These are phyloP conservation scores for Beauveria bassiana DNA, from an alignment of 2,329 filamentous ascomycete genomes.

Conservation along the genomic window DNA sequence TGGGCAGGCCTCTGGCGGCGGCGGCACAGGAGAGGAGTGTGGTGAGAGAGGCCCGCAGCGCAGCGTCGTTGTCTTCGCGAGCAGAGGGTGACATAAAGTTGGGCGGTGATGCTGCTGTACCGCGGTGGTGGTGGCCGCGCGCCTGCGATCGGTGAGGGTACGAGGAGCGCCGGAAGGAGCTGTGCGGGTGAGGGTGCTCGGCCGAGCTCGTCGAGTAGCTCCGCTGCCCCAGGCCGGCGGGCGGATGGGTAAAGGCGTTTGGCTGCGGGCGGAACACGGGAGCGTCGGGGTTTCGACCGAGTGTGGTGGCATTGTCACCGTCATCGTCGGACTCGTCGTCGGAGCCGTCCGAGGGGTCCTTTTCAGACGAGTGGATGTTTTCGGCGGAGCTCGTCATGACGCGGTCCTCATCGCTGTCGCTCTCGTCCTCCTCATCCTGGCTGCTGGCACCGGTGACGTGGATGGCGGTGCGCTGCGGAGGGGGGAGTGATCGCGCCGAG, in stretches of 20 bases:
- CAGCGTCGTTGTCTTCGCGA: conserved; percentile 86
- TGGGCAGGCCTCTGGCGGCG: conserved; percentile 74
- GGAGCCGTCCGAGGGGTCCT: conserved; percentile 35
- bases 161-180: conserved; percentile 42
- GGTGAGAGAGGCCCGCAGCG: conserved; percentile 84
- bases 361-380: conserved; percentile 33
- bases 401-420: conserved; percentile 63
- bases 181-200: conserved; percentile 41
- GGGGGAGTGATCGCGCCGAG: conserved; percentile 24
- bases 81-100: conserved; percentile 67
- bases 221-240: conserved; percentile 41
- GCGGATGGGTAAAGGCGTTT: conserved; percentile 85
- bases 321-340: conserved; percentile 49
- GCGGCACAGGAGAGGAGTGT: conserved; percentile 92
- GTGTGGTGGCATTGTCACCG: conserved; percentile 68
- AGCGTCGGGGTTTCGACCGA: conserved; percentile 51
- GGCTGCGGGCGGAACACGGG: conserved; percentile 74
- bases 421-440: conserved; percentile 92
- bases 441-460: conserved; percentile 53
- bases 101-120: conserved; percentile 24
- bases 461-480: conserved; percentile 33
- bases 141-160: conserved; percentile 41
- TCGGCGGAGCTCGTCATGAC: conserved; percentile 53
- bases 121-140: conserved; percentile 35
- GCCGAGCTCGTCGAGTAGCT: conserved; percentile 42